Conservation (phyloP, 2,329 filamentous ascomycete species). For the Microdochium bolleyi region DNA sequence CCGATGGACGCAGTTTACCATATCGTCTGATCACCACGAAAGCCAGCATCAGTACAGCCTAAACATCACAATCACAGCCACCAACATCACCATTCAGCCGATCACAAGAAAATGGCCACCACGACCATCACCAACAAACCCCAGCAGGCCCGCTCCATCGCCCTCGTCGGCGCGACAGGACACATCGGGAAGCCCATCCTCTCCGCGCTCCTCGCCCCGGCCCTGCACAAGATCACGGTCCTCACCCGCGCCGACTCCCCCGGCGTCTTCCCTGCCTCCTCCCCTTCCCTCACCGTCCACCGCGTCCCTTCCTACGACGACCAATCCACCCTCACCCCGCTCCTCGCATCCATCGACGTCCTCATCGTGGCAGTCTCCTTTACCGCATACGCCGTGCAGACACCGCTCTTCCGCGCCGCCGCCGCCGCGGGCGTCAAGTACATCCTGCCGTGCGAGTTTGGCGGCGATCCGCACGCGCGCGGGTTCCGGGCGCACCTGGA, state of each 20-base stretch:
- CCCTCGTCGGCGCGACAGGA: slow-evolving; percentile 16
- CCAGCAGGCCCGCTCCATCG: slow-evolving; percentile 10
- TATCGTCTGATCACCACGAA: too few relatives aligned
- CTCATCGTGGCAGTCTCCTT: slow-evolving; percentile 19
- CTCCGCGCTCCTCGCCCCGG: slow-evolving; percentile 15
- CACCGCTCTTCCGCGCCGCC: slow-evolving; percentile 20
- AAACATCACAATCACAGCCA: not conserved
- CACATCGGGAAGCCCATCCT: slow-evolving; percentile 19
- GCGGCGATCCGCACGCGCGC: slow-evolving; percentile 14
- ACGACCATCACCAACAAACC: not conserved
- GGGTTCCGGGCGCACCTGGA: slow-evolving; percentile 11
- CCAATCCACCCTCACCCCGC: slow-evolving; percentile 13
- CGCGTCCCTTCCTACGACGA: slow-evolving; percentile 13
- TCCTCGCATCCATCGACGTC: slow-evolving; percentile 22
- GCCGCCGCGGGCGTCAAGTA: slow-evolving; percentile 19
- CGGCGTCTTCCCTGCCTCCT: slow-evolving; percentile 10
- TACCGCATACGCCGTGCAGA: slow-evolving; percentile 12
- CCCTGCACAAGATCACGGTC: slow-evolving; percentile 19
- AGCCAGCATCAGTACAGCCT: too few relatives aligned
- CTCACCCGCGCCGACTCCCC: slow-evolving; percentile 19
- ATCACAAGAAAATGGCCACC: not conserved
- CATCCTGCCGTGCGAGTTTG: slow-evolving; percentile 22
- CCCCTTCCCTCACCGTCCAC: slow-evolving; percentile 7
- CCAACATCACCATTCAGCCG: slow-evolving; percentile 4
- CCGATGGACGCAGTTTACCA: too few relatives aligned